Evolutionary conservation across 805 yeast genomes (phyloP), one percentile per base, ranked within the genome.

Genomic region (Yamadazyma phyllophila): DNA sequence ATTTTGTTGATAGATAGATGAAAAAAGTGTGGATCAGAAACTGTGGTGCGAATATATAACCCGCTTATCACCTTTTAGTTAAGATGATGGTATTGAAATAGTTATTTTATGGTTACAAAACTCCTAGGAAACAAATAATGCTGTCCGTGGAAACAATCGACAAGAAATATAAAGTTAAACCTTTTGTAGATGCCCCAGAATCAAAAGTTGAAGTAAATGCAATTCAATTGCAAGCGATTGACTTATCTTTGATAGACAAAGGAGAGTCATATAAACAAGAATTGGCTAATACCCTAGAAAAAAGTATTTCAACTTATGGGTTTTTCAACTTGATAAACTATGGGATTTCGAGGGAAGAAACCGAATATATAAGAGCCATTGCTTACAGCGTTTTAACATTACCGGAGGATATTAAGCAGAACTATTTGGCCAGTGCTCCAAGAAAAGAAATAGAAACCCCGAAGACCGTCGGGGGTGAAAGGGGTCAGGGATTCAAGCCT

Each of bases 401-500:
- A n/a, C 66, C 67, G 1, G 56, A 56, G 11, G 62, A 58, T 16
- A 58, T 51, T 16, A 59, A 64, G 44, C 36, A 46, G 9, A 46
- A 59, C 40, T 61, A 50, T 44, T 49, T 61, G 20, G 66, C 67
- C 2, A 60, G 67, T 41, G 66, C 66, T n/a, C 49, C 55, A 13
- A 57, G 53, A n/a, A 58, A 60, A 37, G 66, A 62, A 39, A 55
- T 56, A 20, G 67, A 63, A 48, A 52, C 57, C 36, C 43, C 39
- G n/a, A 65, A 2, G 44, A 58, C 62, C 2, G 50, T 66, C 10
- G 80, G 81, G 0, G 76, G 74, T 7, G 76, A 75, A 49, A 58
- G 78, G 15, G 79, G 77, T 6, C 59, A 60, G 31, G 80, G 80
- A 0, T 76, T 60, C 58, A 76, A 76, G 50, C 80, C 80, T 2